Evolutionary conservation across 164 flowering plant genomes (phyloP), one percentile per base, ranked within the genome.

Genomic region (Kalanchoe fedtschenkoi): DNA sequence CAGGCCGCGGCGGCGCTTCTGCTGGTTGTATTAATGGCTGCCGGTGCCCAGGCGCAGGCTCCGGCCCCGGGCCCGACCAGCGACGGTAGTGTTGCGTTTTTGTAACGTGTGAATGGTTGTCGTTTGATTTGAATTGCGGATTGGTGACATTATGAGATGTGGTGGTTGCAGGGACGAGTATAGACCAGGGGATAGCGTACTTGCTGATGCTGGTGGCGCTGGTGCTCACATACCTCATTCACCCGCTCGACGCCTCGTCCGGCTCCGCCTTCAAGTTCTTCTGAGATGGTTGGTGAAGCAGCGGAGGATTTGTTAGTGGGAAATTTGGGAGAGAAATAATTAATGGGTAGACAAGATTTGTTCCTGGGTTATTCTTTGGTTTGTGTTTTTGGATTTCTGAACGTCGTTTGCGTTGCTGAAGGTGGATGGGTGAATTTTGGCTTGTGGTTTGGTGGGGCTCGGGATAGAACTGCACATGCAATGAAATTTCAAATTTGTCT

Each of bases 221-320:
- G 73, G 78, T 70, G 64, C 75, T 85, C 62, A 81, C 88, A 0
- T 83, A 83, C 60, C 78, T 83, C 66, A 83, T 83, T 62, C 91
- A 85, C 66, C 75, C 71, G 16, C 47, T 61, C 26, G 72, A 72
- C 26, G 74, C 71, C n/a, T 63, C 75, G 3, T 63, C 70, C 11
- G n/a, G n/a, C n/a, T 61, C 69, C 28, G 5, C 39, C 19, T 61
- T 37, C 68, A 58, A 16, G 9, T 62, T 63, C 28, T 63, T 62
- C 65, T 69, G 37, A 43, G 26, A 22, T 22, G 21, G 22, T 47
- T 47, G 28, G 10, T 47, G 55, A 14, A 47, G 29, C 55, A 22
- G 55, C 55, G 22, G 55, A 24, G 29, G 13, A 22, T 47, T 22
- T 21, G 29, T 47, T 22, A 47, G 16, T 21, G 46, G 16, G 4